Percentiles rank a stretch among this genome's conserved stretches.
Evolutionary conservation across 805 yeast species (phyloP).

Genomic region (Candida dendrica): DNA sequence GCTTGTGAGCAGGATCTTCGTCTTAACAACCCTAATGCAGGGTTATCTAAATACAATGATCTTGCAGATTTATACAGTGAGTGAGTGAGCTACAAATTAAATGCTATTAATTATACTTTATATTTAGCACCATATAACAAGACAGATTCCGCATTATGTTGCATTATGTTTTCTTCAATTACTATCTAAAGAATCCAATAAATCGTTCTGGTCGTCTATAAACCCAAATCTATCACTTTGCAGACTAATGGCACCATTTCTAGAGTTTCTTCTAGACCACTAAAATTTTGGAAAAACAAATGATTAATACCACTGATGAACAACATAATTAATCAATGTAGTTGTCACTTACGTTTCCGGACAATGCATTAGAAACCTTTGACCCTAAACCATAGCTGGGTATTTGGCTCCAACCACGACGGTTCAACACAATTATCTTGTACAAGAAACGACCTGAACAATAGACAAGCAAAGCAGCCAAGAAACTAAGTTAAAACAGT

Average conservation of each 20-base stretch:
- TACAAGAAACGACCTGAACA: constrained; percentile 35
- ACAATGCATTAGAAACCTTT: constrained; percentile 18
- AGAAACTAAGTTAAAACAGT: constrained; percentile 14
- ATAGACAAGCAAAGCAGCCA: constrained; percentile 34
- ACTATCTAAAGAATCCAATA: constrained; percentile 31
- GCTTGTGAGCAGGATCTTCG: no score
- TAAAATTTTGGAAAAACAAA: not conserved
- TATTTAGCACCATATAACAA: no score
- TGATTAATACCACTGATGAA: not conserved
- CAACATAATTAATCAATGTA: not conserved
- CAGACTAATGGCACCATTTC: constrained; percentile 14
- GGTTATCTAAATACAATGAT: no score
- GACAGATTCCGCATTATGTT: not conserved
- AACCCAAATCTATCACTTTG: constrained; percentile 25
- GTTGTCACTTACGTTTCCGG: constrained; percentile 19
- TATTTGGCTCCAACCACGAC: constrained; percentile 28
- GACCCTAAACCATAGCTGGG: constrained; percentile 21
- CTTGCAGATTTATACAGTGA: no score
- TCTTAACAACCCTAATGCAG: no score
- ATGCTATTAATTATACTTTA: no score
- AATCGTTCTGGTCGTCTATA: constrained; percentile 32
- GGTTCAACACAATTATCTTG: constrained; percentile 26
- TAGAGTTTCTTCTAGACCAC: constrained; percentile 10
- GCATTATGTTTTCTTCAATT: not conserved
- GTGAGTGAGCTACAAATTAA: no score